Base-by-base conservation (phyloP, 208 protist genomes). In the Leptomonas pyrrhocoris region DNA sequence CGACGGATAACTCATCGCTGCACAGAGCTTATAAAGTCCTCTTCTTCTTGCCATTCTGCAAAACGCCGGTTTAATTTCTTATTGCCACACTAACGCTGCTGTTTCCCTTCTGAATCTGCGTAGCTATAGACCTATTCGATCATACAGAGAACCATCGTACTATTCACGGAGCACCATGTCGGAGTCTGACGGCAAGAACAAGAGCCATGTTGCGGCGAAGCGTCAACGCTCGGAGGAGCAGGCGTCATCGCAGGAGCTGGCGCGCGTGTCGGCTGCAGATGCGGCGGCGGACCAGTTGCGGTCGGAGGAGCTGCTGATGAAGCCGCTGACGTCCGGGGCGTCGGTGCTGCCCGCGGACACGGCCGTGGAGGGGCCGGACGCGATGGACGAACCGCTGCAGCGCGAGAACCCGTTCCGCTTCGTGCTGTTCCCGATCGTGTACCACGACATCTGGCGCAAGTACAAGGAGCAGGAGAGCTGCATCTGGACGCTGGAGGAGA, bases 401-500 rank as follows among this genome's bases (percentile, higher is more conserved):
- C 94, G 79, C 65, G 95, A 98, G 53, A 99, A 99, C 84, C 91
- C 94, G 28, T 77, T 95, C 73, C 97, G 99, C 64, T 99, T 98
- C 72, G 98, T 99, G 45, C 77, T 99, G 36, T 99, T 99, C 81
- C 98, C 98, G 43, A 99, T 99, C 77, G 83, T 98, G 80, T 95
- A 99, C 81, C 81, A 81, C 36, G 94, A 98, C 49, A 96, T 99
- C 38, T 99, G 98, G 98, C 74, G 98, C 74, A 99, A 99, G 94
- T 99, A 99, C 90, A 99, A 99, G 93, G 98, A 99, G 84, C 96
- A 98, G 68, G 94, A 98, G 85, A 90, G 91, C 68, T 97, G 86
- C 57, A 98, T 99, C 84, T 99, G 98, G 98, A 99, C 98, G 38
- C 89, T 98, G 54, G 98, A 99, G 85, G 99, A 99, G 81, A 97